phyloP scores from a whole-genome alignment of 768 basidiomycete genomes.

The Boletus reticulatus region DNA sequence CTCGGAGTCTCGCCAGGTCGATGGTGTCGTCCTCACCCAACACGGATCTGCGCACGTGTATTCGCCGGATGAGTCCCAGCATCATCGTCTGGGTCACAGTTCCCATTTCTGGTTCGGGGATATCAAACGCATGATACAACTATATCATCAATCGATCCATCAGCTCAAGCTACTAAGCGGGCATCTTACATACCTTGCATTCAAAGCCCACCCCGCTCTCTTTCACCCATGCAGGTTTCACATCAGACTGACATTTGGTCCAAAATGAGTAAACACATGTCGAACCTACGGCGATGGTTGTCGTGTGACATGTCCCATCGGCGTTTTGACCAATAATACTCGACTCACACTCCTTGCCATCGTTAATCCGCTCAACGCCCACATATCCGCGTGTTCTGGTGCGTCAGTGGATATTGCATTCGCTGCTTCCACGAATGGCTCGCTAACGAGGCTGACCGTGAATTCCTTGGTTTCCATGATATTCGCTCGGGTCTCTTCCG shows the following conservation, averaged over 20 bases:
- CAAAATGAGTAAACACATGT: constrained; percentile 10
- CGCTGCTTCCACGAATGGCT: constrained; percentile 57
- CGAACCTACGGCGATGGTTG: neutral
- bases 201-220: constrained; percentile 62
- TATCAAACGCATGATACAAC: constrained; percentile 52
- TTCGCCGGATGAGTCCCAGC: constrained; percentile 52
- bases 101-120: constrained; percentile 37
- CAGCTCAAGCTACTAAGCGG: neutral
- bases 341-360: constrained; percentile 49
- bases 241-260: constrained; percentile 36
- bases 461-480: constrained; percentile 66
- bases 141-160: constrained; percentile 29
- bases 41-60: constrained; percentile 51
- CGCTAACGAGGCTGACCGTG: constrained; percentile 69
- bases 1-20: constrained; percentile 47
- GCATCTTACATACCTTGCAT: constrained; percentile 50
- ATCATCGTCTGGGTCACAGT: constrained; percentile 44
- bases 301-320: constrained; percentile 12
- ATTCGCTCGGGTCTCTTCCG: constrained; percentile 65
- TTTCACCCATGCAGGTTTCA: constrained; percentile 51
- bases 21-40: constrained; percentile 42
- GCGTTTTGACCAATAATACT: constrained; percentile 2
- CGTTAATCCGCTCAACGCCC: constrained; percentile 59
- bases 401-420: constrained; percentile 56
- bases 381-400: constrained; percentile 52